Percentiles rank a stretch among this genome's conserved stretches.
Evolutionary conservation across 2,329 filamentous ascomycete species (phyloP).

Genomic region (Botrytis squamosa): DNA sequence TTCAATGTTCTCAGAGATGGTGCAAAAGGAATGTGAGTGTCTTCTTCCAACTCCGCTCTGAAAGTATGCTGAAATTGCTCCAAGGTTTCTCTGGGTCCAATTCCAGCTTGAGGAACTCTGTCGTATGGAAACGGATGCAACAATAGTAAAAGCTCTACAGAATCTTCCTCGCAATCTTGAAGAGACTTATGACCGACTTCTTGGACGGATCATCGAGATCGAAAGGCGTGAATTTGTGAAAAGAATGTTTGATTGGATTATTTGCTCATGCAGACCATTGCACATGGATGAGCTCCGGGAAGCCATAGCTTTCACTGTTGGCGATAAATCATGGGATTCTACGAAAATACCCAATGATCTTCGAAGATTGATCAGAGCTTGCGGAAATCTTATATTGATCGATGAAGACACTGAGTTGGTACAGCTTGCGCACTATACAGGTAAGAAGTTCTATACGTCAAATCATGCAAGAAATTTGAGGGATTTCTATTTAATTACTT

Average conservation of each 20-base stretch:
- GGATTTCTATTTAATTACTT: no score
- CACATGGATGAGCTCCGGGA: conserved; percentile 23
- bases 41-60: neutral
- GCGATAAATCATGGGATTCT: neutral
- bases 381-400: neutral
- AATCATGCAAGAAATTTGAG: neutral
- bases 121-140: conserved; percentile 22
- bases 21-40: neutral
- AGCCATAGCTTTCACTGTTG: conserved; percentile 1
- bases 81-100: neutral
- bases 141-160: conserved; percentile 15
- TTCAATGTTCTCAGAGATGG: neutral
- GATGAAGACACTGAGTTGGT: no score
- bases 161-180: conserved; percentile 24
- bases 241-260: conserved; percentile 26
- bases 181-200: conserved; percentile 26
- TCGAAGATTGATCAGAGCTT: conserved; percentile 2
- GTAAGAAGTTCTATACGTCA: neutral
- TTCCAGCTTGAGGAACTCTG: neutral
- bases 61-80: neutral
- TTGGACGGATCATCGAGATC: conserved; percentile 12
- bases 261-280: conserved; percentile 20
- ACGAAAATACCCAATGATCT: conserved; percentile 14
- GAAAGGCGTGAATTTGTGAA: conserved; percentile 21
- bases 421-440: conserved; percentile 8